phyloP scores from a whole-genome alignment of 768 basidiomycete species.

The Lactifluus volemus region DNA sequence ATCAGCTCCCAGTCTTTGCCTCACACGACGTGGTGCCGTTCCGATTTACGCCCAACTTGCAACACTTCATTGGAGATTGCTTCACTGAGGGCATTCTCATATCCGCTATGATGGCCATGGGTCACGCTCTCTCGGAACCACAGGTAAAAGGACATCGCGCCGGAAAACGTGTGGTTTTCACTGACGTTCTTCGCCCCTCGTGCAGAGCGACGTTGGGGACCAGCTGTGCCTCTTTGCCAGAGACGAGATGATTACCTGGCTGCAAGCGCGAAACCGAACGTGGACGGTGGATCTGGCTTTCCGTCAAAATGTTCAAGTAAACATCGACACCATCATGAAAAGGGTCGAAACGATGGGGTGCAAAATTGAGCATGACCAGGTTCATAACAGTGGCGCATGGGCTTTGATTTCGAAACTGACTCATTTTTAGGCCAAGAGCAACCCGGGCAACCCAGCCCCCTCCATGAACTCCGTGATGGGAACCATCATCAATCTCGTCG shows the following conservation, averaged over 20 bases:
- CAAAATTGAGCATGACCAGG: conserved; percentile 79
- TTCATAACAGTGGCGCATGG: conserved; percentile 25
- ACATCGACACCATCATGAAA: conserved; percentile 65
- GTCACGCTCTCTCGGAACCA: conserved; percentile 80
- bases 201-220: conserved; percentile 84
- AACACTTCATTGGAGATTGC: conserved; percentile 81
- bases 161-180: neutral
- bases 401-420: neutral
- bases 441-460: conserved; percentile 29
- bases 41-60: conserved; percentile 95
- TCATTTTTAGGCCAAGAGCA: conserved; percentile 24
- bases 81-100: conserved; percentile 87
- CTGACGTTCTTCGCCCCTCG: neutral
- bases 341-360: conserved; percentile 79
- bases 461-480: conserved; percentile 56
- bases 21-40: conserved; percentile 90
- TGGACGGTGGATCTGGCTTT: conserved; percentile 51
- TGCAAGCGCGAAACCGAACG: conserved; percentile 46
- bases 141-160: conserved; percentile 43
- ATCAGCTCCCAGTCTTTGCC: conserved; percentile 52
- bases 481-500: conserved; percentile 75
- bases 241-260: conserved; percentile 84
- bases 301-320: conserved; percentile 45
- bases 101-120: conserved; percentile 84
- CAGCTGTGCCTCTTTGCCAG: conserved; percentile 86